phyloP scores from a whole-genome alignment of 78 protist genomes.

The Diacronema lutheri region DNA sequence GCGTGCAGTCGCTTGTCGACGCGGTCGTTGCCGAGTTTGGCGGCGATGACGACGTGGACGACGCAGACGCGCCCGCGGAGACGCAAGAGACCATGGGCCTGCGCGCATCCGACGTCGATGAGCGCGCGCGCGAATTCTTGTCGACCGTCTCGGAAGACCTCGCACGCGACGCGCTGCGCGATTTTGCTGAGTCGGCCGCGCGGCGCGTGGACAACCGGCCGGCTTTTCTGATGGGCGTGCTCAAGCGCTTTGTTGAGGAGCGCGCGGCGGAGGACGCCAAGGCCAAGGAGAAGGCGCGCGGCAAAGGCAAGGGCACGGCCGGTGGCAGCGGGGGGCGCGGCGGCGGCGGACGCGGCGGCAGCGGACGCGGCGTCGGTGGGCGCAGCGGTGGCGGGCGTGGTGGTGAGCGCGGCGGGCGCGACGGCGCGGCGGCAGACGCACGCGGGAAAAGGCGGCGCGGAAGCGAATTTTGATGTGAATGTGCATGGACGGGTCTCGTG shows the following conservation, averaged over 20 bases:
- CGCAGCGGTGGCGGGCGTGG: too few relatives aligned
- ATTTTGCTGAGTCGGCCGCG: background rate
- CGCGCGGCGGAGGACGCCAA: too few relatives aligned
- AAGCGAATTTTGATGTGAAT: too few relatives aligned
- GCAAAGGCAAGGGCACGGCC: too few relatives aligned
- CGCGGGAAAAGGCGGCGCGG: too few relatives aligned
- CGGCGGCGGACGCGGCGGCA: too few relatives aligned
- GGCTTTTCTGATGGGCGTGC: constrained; percentile 17
- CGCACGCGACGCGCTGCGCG: background rate
- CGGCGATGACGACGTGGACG: background rate
- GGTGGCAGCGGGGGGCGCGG: too few relatives aligned
- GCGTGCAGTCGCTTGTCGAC: background rate
- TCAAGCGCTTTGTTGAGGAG: background rate
- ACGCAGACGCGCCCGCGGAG: background rate
- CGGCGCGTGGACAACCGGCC: background rate
- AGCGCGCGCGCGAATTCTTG: background rate
- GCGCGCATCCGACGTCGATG: background rate
- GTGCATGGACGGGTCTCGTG: too few relatives aligned
- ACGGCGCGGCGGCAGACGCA: too few relatives aligned
- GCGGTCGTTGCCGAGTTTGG: background rate
- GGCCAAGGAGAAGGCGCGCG: too few relatives aligned
- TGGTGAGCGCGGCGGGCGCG: too few relatives aligned
- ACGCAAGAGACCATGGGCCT: background rate
- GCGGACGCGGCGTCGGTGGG: too few relatives aligned
- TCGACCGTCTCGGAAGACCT: background rate